Base-by-base conservation (phyloP, 495 filamentous ascomycete species). In the Penicillium cinerascens region DNA sequence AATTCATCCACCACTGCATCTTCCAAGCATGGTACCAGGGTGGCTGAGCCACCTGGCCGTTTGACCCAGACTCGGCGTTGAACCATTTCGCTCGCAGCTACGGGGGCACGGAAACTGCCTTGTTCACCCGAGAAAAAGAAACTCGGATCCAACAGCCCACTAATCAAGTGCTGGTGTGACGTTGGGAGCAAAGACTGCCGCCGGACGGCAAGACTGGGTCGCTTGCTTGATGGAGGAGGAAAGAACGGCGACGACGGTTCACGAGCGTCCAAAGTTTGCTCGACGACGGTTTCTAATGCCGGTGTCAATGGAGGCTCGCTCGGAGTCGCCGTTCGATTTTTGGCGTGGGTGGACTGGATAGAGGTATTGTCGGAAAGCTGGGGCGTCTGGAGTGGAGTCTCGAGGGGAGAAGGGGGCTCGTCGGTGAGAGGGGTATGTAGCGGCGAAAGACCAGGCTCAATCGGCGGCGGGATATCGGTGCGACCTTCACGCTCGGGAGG, bases 1-100 rank as follows among this genome's bases (percentile, higher is more conserved):
- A 95, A 85, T 72, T 97, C 95, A 63, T 98, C 93, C 17, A 97
- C 93, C 69, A 98, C 67, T 59, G 95, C 89, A 62, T 96, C 90
- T 61, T 92, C 87, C 52, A 82, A 77, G 56, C 95, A 87, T 41
- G 87, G 84, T 36, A 98, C 87, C 56, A 91, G 73, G 21, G 93
- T 98, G 49, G 93, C 84, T 37, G 92, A 96, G 38, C 82, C 89
- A 51, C 85, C 81, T 11, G 85, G 85, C 53, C 93, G 79, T 72
- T 85, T 92, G 56, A 97, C 93, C 93, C 93, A 98, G 53, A 97
- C 84, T 78, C 93, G 96, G 63, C 89, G 81, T 38, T 81, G 81
- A 50, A 82, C 55, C 73, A 76, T 78, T 33, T 68, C 67, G 55
- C 46, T 22, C 41, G 52, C 47, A 52, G 52, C 58, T 23, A 54